Conservation (phyloP, 106 monocot genomes). For the Narthecium ossifragum region DNA sequence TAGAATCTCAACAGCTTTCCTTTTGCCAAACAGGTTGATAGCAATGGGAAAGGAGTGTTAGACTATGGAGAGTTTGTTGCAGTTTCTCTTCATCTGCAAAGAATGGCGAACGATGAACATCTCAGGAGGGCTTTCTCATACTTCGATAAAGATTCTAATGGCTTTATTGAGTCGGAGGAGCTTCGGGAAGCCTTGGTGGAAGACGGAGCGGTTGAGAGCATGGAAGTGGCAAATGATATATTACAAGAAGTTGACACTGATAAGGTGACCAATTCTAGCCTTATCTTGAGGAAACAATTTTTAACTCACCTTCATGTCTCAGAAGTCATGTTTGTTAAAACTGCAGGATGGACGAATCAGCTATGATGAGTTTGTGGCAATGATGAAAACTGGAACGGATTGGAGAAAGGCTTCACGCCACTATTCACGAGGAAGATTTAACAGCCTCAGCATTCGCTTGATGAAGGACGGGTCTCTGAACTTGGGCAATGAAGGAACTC, state of each 20-base stretch:
- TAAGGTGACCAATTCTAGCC: slow-evolving; percentile 40
- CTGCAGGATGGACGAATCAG: slow-evolving; percentile 63
- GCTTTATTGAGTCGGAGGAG: slow-evolving; percentile 80
- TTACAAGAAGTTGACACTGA: slow-evolving; percentile 92
- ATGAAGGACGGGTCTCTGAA: slow-evolving; percentile 78
- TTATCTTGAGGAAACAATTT: slow-evolving; percentile 8
- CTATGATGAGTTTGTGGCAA: slow-evolving; percentile 77
- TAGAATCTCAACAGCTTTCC: too few species aligned
- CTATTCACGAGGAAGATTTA: slow-evolving; percentile 78
- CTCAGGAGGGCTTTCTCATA: slow-evolving; percentile 71
- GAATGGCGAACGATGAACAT: slow-evolving; percentile 93
- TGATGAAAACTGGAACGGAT: slow-evolving; percentile 88
- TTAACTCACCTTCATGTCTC: not conserved
- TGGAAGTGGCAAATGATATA: slow-evolving; percentile 80
- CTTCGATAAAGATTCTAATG: slow-evolving; percentile 91
- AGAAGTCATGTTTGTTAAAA: not conserved
- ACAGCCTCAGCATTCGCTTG: slow-evolving; percentile 66
- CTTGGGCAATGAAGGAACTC: slow-evolving; percentile 5
- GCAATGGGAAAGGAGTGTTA: slow-evolving; percentile 61
- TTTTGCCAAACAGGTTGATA: slow-evolving; percentile 64
- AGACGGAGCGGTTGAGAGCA: slow-evolving; percentile 55
- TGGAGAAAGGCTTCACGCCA: slow-evolving; percentile 88
- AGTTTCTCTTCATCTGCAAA: slow-evolving; percentile 78
- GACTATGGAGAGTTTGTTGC: slow-evolving; percentile 96
- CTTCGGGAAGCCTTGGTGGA: slow-evolving; percentile 73